Evolutionary conservation across 371 early-diverging fungal species (phyloP), one percentile per base, ranked within the genome.

Genomic region (Umbelopsis sp.): DNA sequence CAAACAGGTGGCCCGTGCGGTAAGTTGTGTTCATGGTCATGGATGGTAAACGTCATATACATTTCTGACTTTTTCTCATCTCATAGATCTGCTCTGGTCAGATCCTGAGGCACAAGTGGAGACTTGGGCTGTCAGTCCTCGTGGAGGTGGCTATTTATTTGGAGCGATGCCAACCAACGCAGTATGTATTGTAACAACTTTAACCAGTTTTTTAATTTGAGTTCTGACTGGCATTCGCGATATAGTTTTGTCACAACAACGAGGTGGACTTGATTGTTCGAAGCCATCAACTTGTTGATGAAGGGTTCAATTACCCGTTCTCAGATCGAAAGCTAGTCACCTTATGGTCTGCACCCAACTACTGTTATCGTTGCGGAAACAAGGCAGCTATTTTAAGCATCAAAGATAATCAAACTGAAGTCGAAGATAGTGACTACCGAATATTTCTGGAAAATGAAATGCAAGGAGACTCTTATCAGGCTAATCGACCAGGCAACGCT

Each of bases 331-430:
- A 93, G 66, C 87, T 99, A 70, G 99, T 99, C n/a, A 99, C 99
- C 5, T 94, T 99, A 53, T 99, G 99, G 96, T 96, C 96, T 20
- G 99, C 99, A 38, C 99, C 99, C 24, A 99, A 97, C 82, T 99
- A 99, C 80, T 99, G 99, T 84, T 99, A 99, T 79, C 91, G 99
- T 63, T 99, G 99, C 74, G 99, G 97, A 14, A 99, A 99, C 81
- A 94, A 99, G 50, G 99, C 99, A 18, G 91, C 96, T 24, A 95
- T 99, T 70, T 81, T 99, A 62, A 95, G 98, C 74, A 91, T 99
- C 29, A 76, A 77, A 20, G 83, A 83, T 14, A 74, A 91, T 96
- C 93, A 87, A 87, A 76, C 89, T 96, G 69, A 91, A 88, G 76
- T 97, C 92, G 75, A 81, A 76, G 69, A 86, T 84, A 69, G 86